Evolutionary conservation across 495 filamentous ascomycete genomes (phyloP).

Genomic region (Tuber magnatum): DNA sequence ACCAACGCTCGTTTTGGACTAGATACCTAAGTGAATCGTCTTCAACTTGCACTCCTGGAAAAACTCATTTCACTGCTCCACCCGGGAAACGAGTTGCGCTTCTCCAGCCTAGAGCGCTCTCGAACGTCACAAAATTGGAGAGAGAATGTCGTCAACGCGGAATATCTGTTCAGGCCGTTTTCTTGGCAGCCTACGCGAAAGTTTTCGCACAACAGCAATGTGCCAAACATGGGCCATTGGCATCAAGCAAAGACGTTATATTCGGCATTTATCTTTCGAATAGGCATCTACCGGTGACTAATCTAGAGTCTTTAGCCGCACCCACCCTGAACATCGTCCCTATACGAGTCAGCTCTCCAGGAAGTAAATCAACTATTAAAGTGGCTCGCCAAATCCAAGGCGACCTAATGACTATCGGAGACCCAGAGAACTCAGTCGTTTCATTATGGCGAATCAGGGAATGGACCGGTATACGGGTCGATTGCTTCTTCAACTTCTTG

Average conservation of each 20-base stretch:
- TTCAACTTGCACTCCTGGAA: constrained; percentile 23
- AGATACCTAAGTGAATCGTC: constrained; percentile 45
- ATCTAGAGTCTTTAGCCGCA: constrained; percentile 41
- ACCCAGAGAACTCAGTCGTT: constrained; percentile 42
- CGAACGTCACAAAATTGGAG: constrained; percentile 34
- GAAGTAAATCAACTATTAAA: constrained; percentile 35
- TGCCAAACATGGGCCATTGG: constrained; percentile 16
- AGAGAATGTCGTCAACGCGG: constrained; percentile 41
- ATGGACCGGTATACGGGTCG: constrained; percentile 48
- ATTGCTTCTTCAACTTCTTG: constrained; percentile 45
- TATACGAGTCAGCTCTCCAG: constrained; percentile 42
- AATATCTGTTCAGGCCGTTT: constrained; percentile 47
- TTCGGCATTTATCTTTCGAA: constrained; percentile 54
- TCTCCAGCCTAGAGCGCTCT: constrained; percentile 42
- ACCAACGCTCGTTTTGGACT: constrained; percentile 50
- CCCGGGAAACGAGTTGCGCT: constrained; percentile 41
- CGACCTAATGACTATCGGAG: constrained; percentile 46
- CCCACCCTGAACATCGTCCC: constrained; percentile 54
- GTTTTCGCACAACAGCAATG: constrained; percentile 41
- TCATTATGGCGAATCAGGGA: constrained; percentile 44
- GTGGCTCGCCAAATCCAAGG: constrained; percentile 46
- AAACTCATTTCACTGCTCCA: not conserved
- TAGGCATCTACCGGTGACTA: constrained; percentile 45
- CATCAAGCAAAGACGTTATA: constrained; percentile 41
- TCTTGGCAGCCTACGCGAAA: constrained; percentile 48